Evolutionary conservation across 352 stramenopile genomes (phyloP).

Genomic region (Phytophthora pluvialis): DNA sequence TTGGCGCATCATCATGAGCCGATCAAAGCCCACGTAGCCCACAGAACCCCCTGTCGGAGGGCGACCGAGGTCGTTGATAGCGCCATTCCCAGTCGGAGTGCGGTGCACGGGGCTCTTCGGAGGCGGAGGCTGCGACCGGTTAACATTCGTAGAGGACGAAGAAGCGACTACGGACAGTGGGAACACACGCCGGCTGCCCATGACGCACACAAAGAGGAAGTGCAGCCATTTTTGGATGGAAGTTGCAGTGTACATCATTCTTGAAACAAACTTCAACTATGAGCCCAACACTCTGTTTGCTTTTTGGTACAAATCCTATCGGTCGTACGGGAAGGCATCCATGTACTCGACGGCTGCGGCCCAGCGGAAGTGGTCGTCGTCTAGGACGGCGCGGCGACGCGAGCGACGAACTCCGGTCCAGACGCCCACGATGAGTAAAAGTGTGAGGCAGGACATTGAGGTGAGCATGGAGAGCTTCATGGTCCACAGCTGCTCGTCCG

Average conservation of each 20-base stretch:
- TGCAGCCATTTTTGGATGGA: constrained; percentile 13
- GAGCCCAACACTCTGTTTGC: constrained; percentile 9
- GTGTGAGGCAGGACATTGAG: constrained; percentile 26
- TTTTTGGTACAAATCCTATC: constrained; percentile 8
- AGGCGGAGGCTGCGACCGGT: constrained; percentile 39
- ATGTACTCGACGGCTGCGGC: constrained; percentile 38
- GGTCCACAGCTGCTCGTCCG: constrained; percentile 31
- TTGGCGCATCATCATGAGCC: constrained; percentile 58
- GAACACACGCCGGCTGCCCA: constrained; percentile 46
- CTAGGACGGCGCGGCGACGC: constrained; percentile 15
- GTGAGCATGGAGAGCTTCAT: constrained; percentile 41
- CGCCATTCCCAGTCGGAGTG: constrained; percentile 13
- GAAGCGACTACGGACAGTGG: constrained; percentile 47
- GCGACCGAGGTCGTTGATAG: constrained; percentile 23
- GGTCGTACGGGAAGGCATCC: constrained; percentile 37
- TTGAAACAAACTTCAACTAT: constrained; percentile 14
- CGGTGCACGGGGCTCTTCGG: constrained; percentile 56
- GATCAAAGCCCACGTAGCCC: constrained; percentile 42
- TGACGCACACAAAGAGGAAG: constrained; percentile 1
- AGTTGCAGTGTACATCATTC: constrained; percentile 25
- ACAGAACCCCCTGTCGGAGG: constrained; percentile 23
- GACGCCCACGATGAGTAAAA: constrained; percentile 32
- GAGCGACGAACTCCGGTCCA: constrained; percentile 33
- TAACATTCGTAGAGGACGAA: not conserved
- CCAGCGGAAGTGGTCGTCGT: constrained; percentile 34